These are phyloP conservation scores for Theileria parva DNA, from an alignment of 169 alveolate species.

Conservation along the genomic window DNA sequence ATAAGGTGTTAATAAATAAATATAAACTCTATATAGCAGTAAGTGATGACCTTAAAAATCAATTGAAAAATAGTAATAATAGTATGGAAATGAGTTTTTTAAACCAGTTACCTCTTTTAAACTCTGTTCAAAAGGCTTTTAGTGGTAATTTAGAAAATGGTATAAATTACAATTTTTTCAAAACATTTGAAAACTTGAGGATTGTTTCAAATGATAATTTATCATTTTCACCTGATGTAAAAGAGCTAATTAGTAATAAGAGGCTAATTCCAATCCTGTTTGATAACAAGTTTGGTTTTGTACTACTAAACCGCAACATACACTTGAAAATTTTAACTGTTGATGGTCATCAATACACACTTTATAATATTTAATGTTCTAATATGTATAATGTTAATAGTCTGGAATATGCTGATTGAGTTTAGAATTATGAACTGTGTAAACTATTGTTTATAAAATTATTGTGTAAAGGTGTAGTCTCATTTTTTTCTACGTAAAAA, in stretches of 20 bases:
- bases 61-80: neutral
- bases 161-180: neutral
- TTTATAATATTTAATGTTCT: neutral
- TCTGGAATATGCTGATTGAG: too few species aligned
- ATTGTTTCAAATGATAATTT: neutral
- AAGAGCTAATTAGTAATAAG: neutral
- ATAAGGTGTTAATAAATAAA: slow-evolving; percentile 65
- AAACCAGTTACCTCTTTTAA: neutral
- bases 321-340: neutral
- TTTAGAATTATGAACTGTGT: too few species aligned
- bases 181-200: neutral
- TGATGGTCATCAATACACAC: neutral
- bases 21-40: slow-evolving; percentile 43
- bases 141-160: neutral
- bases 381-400: too few species aligned
- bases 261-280: neutral
- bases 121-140: neutral
- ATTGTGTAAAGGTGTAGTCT: neutral
- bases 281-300: neutral
- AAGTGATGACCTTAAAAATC: neutral
- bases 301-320: slow-evolving; percentile 1
- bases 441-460: neutral
- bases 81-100: slow-evolving; percentile 2
- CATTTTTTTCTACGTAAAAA: neutral
- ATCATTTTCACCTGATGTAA: neutral